phyloP scores from a whole-genome alignment of 139 green algal species.

The Tetratostichococcus sp. region DNA sequence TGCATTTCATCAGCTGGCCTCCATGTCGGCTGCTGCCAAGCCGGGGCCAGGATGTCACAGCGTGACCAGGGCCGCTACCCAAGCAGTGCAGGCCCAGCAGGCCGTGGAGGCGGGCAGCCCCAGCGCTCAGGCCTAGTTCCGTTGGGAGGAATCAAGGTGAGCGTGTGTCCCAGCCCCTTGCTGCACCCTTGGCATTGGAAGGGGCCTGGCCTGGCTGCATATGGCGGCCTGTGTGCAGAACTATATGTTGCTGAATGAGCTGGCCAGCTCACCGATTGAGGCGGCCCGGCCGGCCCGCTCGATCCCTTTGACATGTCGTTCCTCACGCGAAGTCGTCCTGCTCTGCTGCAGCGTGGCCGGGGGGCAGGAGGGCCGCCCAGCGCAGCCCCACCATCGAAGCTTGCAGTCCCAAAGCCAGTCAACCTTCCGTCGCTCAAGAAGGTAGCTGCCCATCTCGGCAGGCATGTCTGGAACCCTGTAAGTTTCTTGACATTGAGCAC shows the following conservation, averaged over 20 bases:
- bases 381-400: constrained; percentile 43
- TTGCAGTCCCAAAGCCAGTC: constrained; percentile 73
- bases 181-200: too few species aligned
- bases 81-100: not conserved
- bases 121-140: not conserved
- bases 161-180: too few species aligned
- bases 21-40: not conserved
- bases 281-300: too few species aligned
- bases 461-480: too few species aligned
- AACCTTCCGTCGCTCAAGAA: constrained; percentile 80
- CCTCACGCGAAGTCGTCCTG: too few species aligned
- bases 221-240: too few species aligned
- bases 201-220: too few species aligned
- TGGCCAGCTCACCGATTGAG: too few species aligned
- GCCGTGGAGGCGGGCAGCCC: not conserved
- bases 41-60: not conserved
- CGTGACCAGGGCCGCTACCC: not conserved
- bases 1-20: not conserved
- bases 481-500: not conserved
- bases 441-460: constrained; percentile 21
- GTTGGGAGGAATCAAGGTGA: not conserved
- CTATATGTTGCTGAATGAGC: too few species aligned
- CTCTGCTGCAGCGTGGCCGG: not conserved
- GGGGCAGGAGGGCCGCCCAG: not conserved
- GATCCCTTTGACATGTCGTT: too few species aligned